Evolutionary conservation across 495 filamentous ascomycete species (phyloP).

Genomic region (Talaromyces borbonicus): DNA sequence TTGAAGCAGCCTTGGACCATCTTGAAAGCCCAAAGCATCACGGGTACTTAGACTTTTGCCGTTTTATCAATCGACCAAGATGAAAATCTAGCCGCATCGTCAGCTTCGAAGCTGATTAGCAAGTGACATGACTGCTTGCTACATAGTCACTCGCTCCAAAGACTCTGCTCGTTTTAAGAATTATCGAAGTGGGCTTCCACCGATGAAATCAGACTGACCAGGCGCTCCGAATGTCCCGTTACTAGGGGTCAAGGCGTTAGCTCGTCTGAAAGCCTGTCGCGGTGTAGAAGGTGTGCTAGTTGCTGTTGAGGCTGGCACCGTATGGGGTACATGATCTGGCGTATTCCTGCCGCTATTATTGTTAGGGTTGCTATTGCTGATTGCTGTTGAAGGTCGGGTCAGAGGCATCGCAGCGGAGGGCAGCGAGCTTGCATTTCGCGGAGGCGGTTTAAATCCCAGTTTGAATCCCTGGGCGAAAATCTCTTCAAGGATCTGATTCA

Average conservation of each 20-base stretch:
- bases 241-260: slow-evolving; percentile 37
- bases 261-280: slow-evolving; percentile 35
- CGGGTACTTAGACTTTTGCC: too few species aligned
- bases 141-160: too few species aligned
- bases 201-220: slow-evolving; percentile 31
- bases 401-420: slow-evolving; percentile 16
- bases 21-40: too few species aligned
- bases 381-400: slow-evolving; percentile 35
- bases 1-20: too few species aligned
- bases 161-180: neutral
- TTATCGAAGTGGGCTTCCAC: slow-evolving; percentile 35
- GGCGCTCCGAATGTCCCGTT: slow-evolving; percentile 36
- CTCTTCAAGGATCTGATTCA: slow-evolving; percentile 63
- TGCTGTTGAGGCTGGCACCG: slow-evolving; percentile 6
- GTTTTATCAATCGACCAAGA: too few species aligned
- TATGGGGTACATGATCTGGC: slow-evolving; percentile 17
- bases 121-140: too few species aligned
- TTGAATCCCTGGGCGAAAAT: slow-evolving; percentile 67
- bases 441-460: slow-evolving; percentile 64
- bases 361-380: slow-evolving; percentile 22
- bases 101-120: too few species aligned
- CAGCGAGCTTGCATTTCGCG: slow-evolving; percentile 24
- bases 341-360: slow-evolving; percentile 37
- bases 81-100: too few species aligned
- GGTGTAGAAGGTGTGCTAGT: slow-evolving; percentile 34